Conservation (phyloP, 176 grass and related monocot genomes). For the Coix lacrymajobi region DNA sequence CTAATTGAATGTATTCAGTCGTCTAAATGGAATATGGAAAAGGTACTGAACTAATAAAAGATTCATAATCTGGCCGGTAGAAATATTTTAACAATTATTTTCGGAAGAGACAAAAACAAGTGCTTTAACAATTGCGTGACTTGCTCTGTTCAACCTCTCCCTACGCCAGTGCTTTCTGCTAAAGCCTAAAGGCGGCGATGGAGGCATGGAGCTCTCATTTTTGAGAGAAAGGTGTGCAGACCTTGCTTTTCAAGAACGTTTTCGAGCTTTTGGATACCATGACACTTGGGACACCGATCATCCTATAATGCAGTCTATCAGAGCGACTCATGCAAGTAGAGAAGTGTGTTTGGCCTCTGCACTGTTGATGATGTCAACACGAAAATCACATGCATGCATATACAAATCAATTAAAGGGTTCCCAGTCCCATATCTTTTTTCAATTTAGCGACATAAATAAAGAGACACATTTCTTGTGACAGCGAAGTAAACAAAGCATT, state of each 20-base stretch:
- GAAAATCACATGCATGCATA: not conserved
- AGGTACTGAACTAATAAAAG: not conserved
- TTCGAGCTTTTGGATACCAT: constrained; percentile 14
- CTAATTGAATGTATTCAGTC: not conserved
- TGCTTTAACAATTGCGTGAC: constrained; percentile 1
- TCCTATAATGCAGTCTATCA: not conserved
- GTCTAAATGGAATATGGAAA: no score
- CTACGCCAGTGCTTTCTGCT: not conserved
- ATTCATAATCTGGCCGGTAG: not conserved
- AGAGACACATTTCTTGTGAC: not conserved
- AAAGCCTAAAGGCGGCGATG: not conserved
- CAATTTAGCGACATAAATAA: not conserved
- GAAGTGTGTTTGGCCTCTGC: not conserved
- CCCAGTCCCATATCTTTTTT: not conserved
- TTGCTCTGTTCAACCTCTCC: not conserved
- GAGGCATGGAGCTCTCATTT: constrained; percentile 9
- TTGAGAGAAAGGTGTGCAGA: not conserved
- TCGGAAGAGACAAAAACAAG: not conserved
- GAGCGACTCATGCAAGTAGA: not conserved
- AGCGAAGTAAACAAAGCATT: not conserved
- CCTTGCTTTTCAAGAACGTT: not conserved
- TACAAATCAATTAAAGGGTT: not conserved
- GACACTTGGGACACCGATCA: no score
- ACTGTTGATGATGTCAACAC: constrained; percentile 13
- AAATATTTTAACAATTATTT: not conserved